Conservation (phyloP, 1,284 basidiomycete species). For the Papiliotrema nemorosa region DNA sequence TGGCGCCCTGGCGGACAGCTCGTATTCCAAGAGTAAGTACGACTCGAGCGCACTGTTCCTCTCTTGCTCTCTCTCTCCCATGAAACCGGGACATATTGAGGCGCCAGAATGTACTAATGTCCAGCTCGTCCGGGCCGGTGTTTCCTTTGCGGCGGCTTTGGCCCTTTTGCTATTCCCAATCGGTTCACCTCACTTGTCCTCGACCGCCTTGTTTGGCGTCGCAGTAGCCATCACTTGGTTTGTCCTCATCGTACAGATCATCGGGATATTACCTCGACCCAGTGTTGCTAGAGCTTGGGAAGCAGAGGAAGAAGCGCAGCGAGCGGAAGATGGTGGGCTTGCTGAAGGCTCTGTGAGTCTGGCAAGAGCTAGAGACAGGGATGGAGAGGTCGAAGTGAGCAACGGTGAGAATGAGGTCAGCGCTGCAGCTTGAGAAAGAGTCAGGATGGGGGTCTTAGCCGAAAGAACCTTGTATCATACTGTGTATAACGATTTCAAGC, state of each 20-base stretch:
- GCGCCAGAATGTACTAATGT: conserved; percentile 6
- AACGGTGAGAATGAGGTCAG: background rate
- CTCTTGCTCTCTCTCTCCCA: background rate
- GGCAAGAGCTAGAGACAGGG: background rate
- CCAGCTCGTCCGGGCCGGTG: conserved; percentile 18
- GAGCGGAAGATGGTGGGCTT: background rate
- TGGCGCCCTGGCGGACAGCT: conserved; percentile 15
- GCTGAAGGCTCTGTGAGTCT: background rate
- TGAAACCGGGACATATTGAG: background rate
- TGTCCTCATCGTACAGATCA: conserved; percentile 15
- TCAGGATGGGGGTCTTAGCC: too few species aligned
- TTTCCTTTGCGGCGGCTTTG: conserved; percentile 15
- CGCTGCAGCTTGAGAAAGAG: too few species aligned
- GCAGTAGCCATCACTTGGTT: conserved; percentile 24
- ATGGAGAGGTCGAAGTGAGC: background rate
- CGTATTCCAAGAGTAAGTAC: conserved; percentile 31
- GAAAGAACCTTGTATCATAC: too few species aligned
- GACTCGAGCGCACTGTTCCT: background rate
- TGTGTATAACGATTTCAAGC: too few species aligned
- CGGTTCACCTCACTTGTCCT: conserved; percentile 7
- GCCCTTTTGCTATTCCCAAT: conserved; percentile 31
- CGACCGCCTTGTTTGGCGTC: conserved; percentile 19
- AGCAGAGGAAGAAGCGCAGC: background rate
- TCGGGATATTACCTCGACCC: background rate
- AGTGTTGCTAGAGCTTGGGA: background rate